Evolutionary conservation across 139 green algal species (phyloP), one percentile per base, ranked within the genome.

Genomic region (Asterochloris sp.): DNA sequence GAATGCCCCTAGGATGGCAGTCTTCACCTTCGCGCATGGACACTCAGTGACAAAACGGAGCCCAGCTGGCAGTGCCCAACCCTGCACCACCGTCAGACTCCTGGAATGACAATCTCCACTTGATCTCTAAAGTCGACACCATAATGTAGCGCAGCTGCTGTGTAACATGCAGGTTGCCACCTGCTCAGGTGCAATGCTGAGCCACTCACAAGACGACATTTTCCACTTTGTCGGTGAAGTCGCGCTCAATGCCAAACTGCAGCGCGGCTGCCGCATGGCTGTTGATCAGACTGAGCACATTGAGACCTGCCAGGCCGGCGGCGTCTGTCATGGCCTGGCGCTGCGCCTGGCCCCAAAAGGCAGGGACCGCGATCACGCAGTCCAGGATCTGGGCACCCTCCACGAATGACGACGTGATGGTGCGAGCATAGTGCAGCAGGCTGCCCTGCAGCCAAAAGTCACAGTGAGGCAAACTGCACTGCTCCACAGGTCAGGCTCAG

Each of bases 211-310:
- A 80, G 60, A 80, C 69, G 38, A 99, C 87, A 13, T 88, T 68
- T 86, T 98, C 88, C 9, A 89, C 94, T n/a, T 86, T 91, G 84
- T 96, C 92, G 24, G 86, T 77, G 78, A 97, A 98, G 82, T 97
- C 91, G 47, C 96, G 91, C 83, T 99, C 96, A 66, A 99, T 98
- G 81, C 96, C 97, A 82, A 95, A 99, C 88, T 99, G 96, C 85
- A 99, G 93, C 66, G 97, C 97, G 10, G 96, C 97, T 11, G 95
- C 96, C 2, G 93, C 89, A 78, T 98, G 93, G 73, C 87, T 92
- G 91, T 96, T 93, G 73, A 99, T 87, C 11, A 99, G 84, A 17
- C 89, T 89, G 83, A 99, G 89, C 54, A 99, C 91, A 85, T 96
- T 96, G 28, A 98, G 82, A 21, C 80, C 85, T 81, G 90, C 92